Evolutionary conservation across 2,329 filamentous ascomycete genomes (phyloP), one percentile per base, ranked within the genome.

Genomic region (Thielaviopsis punctulata): DNA sequence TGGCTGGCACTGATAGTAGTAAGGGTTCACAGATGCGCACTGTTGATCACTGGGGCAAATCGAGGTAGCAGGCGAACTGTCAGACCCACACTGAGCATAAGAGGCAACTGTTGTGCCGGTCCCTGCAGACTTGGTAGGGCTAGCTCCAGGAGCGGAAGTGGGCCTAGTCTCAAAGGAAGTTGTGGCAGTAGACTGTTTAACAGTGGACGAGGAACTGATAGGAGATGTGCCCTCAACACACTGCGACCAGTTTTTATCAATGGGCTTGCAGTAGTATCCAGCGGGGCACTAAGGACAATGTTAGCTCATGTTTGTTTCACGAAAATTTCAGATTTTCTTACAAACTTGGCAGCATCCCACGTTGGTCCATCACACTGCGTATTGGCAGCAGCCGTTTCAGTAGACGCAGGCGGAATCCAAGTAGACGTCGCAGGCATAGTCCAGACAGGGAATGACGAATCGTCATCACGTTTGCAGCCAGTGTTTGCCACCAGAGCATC

Each of bases 401-500:
- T 46, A 13, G 44, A 7, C 9, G 44, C 13, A 4, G 44, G 22
- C 6, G 22, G 15, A 24, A 24, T 30, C 10, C 30, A 46, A 24
- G 41, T 52, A 27, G 22, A 22, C 25, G n/a, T 21, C 21, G 44
- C n/a, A 5, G 50, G 50, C 27, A 52, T 18, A 19, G 24, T 24
- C 25, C 24, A 48, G 24, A 56, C 57, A 49, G 62, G 61, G 55
- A 62, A 65, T 55, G 36, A 41, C 36, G 36, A 41, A 51, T 66
- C 64, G 22, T 65, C 62, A 12, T 60, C 43, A 51, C 64, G 61
- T 48, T 54, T 59, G 55, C 67, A 69, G 41, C 66, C 66, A 19
- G 62, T 64, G 52, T 68, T 63, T 51, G 63, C 61, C 36, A 65
- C 71, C 53, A 79, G 58, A 44, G 64, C 70, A 33, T 67, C 62